These are phyloP conservation scores for Lyophyllum semitale DNA, from an alignment of 768 basidiomycete species.

Conservation along the genomic window DNA sequence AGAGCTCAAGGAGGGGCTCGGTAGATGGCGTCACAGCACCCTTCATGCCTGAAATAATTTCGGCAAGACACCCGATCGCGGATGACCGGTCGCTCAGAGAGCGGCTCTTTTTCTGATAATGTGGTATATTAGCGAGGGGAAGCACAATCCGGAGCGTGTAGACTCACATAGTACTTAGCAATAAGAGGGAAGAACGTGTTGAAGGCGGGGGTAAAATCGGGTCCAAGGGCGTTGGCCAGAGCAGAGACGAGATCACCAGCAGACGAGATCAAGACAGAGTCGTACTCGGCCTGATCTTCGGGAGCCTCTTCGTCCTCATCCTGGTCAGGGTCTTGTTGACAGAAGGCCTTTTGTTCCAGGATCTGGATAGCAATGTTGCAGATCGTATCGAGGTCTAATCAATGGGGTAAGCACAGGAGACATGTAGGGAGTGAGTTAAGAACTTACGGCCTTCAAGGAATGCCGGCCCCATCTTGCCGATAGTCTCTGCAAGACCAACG, in stretches of 20 bases:
- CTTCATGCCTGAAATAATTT: conserved; percentile 94
- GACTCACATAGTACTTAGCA: conserved; percentile 86
- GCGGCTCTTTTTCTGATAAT: conserved; percentile 73
- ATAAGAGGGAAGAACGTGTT: conserved; percentile 86
- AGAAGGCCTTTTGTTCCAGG: conserved; percentile 91
- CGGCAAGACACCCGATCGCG: conserved; percentile 90
- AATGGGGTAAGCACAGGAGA: conserved; percentile 6
- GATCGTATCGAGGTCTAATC: conserved; percentile 70
- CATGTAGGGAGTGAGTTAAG: not conserved
- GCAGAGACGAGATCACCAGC: conserved; percentile 93
- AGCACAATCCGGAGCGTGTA: not conserved
- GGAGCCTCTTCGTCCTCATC: conserved; percentile 85
- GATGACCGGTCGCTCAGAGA: conserved; percentile 91
- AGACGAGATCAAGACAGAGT: conserved; percentile 91
- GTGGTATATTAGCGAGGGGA: not conserved
- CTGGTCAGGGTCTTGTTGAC: conserved; percentile 95
- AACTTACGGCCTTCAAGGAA: conserved; percentile 77
- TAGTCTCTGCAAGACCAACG: conserved; percentile 86
- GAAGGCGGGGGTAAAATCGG: conserved; percentile 84
- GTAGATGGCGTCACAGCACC: conserved; percentile 83
- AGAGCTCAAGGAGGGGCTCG: conserved; percentile 76
- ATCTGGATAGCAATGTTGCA: conserved; percentile 83
- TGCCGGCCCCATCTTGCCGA: conserved; percentile 89
- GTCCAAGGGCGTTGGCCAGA: conserved; percentile 81
- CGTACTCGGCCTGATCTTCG: conserved; percentile 93